A percentile compares a stretch with the other conserved stretches of the same genome.
Evolutionary conservation across 306 rosid species (phyloP).

Genomic region (Benincasa hispida): DNA sequence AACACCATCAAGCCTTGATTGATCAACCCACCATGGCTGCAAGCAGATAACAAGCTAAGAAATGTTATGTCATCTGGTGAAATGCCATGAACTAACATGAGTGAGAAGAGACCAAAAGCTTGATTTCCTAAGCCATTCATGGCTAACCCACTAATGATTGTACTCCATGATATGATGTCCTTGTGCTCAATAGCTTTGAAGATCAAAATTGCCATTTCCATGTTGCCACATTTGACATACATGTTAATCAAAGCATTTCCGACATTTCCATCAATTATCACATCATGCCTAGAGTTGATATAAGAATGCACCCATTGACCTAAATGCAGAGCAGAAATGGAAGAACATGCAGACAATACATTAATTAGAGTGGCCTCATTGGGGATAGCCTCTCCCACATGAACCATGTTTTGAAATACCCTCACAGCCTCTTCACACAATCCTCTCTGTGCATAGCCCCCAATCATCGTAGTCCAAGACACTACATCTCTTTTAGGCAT

Average conservation of each 20-base stretch:
- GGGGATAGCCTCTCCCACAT: constrained; percentile 30
- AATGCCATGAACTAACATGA: constrained; percentile 58
- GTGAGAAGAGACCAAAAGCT: constrained; percentile 39
- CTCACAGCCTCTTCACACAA: constrained; percentile 41
- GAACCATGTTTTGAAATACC: constrained; percentile 44
- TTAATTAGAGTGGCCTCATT: constrained; percentile 60
- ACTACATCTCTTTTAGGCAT: constrained; percentile 51
- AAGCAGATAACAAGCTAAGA: constrained; percentile 50
- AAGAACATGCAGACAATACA: constrained; percentile 54
- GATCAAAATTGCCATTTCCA: constrained; percentile 30
- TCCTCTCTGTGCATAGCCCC: constrained; percentile 55
- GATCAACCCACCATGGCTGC: constrained; percentile 47
- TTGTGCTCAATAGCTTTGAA: constrained; percentile 26
- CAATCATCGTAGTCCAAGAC: constrained; percentile 68
- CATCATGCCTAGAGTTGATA: constrained; percentile 23
- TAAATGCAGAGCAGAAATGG: constrained; percentile 43
- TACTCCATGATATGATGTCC: constrained; percentile 67
- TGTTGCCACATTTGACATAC: constrained; percentile 58
- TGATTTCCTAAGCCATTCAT: constrained; percentile 55
- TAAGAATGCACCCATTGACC: constrained; percentile 70
- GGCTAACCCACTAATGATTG: constrained; percentile 57
- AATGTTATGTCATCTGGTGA: constrained; percentile 57
- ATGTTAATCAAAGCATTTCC: constrained; percentile 72
- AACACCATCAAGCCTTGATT: constrained; percentile 34
- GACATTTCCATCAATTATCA: constrained; percentile 27